Percentiles rank a stretch among this genome's conserved stretches.
Evolutionary conservation across 805 yeast species (phyloP).

Genomic region (Pichia occidentalis): DNA sequence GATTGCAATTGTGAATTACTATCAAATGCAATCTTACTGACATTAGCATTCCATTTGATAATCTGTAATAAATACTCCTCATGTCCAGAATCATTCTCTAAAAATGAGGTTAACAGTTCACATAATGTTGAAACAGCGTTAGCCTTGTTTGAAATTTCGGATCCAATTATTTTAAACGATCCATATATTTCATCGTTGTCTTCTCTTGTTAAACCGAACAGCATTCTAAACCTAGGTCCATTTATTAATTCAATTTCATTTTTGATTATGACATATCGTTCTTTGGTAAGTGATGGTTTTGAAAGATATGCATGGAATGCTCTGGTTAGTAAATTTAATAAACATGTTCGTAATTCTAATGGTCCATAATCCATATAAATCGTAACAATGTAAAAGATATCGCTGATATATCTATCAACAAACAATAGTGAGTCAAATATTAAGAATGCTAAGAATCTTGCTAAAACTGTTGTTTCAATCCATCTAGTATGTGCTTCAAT

Average conservation of each 20-base stretch:
- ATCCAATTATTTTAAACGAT: conserved; percentile 17
- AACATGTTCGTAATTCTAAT: conserved; percentile 50
- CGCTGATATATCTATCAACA: conserved; percentile 63
- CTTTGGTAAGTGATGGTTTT: conserved; percentile 43
- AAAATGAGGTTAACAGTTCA: conserved; percentile 45
- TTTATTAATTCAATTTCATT: conserved; percentile 41
- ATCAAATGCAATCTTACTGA: conserved; percentile 55
- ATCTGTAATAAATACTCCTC: conserved; percentile 51
- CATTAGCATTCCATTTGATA: conserved; percentile 57
- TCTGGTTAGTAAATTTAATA: conserved; percentile 58
- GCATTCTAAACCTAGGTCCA: conserved; percentile 60
- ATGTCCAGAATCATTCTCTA: conserved; percentile 41
- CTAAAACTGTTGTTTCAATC: conserved; percentile 65
- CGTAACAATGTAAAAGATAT: conserved; percentile 60
- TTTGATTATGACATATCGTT: conserved; percentile 37
- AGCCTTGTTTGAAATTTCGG: conserved; percentile 35
- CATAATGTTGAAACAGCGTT: conserved; percentile 54
- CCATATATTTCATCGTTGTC: conserved; percentile 30
- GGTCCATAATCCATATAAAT: conserved; percentile 49
- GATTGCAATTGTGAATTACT: conserved; percentile 54
- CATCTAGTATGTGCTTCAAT: conserved; percentile 50
- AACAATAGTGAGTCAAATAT: conserved; percentile 63
- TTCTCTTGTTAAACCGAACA: conserved; percentile 63
- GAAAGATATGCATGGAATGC: conserved; percentile 63
- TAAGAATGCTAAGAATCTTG: conserved; percentile 54